phyloP scores from a whole-genome alignment of 768 basidiomycete species.

The Fomitopsis pulvina region DNA sequence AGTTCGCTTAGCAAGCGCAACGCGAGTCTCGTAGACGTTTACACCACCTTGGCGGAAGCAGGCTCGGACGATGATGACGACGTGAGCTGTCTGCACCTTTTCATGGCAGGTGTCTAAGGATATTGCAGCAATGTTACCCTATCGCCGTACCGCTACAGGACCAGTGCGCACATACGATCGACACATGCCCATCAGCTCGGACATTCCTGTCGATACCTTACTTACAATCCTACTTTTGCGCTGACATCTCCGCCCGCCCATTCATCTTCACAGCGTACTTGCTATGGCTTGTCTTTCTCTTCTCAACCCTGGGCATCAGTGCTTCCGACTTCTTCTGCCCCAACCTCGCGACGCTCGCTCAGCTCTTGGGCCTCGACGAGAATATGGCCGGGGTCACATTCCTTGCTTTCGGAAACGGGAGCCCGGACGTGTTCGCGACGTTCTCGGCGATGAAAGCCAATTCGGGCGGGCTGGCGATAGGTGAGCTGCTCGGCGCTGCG shows the following conservation, averaged over 20 bases:
- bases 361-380: conserved; percentile 82
- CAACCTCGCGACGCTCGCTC: conserved; percentile 86
- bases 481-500: conserved; percentile 92
- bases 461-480: conserved; percentile 87
- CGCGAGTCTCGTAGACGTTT: background rate
- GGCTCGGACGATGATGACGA: background rate
- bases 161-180: conserved; percentile 62
- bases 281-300: conserved; percentile 85
- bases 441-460: conserved; percentile 85
- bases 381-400: conserved; percentile 96
- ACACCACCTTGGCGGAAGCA: background rate
- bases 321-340: conserved; percentile 98
- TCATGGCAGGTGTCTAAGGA: background rate
- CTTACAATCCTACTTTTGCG: conserved; percentile 65
- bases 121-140: conserved; percentile 55
- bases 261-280: conserved; percentile 56
- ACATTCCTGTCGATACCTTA: conserved; percentile 72
- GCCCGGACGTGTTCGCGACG: conserved; percentile 93
- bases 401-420: conserved; percentile 95
- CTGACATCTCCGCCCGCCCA: conserved; percentile 47
- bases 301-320: conserved; percentile 91
- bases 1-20: conserved; percentile 10
- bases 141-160: conserved; percentile 41
- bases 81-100: background rate
- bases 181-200: conserved; percentile 47